These are phyloP conservation scores for Fusarium foetens DNA, from an alignment of 2,329 filamentous ascomycete species.

Conservation along the genomic window DNA sequence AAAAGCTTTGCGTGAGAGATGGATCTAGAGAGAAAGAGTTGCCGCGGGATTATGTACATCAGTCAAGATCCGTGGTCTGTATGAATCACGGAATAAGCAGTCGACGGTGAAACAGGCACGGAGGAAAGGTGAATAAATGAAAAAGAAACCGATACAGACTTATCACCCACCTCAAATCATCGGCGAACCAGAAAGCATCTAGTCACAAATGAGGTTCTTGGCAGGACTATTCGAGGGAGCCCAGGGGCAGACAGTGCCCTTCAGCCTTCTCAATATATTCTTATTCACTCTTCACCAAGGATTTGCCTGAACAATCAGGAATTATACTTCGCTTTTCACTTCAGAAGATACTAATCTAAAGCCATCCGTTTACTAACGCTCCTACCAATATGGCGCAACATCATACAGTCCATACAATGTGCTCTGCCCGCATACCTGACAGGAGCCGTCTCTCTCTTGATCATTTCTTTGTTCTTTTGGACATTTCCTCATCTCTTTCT, in stretches of 20 bases:
- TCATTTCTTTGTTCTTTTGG: not conserved
- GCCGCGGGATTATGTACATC: rapidly evolving
- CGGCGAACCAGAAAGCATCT: not conserved
- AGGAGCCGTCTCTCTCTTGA: not conserved
- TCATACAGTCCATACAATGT: not conserved
- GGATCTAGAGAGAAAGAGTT: not conserved
- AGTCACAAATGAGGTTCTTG: not conserved
- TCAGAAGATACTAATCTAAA: too few species aligned
- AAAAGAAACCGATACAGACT: rapidly evolving
- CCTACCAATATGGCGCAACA: not conserved
- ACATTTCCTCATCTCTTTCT: not conserved
- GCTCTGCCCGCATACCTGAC: not conserved
- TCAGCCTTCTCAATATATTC: too few species aligned
- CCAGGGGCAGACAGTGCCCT: too few species aligned
- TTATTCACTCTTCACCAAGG: too few species aligned
- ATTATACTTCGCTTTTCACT: rapidly evolving
- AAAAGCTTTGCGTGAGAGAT: too few species aligned
- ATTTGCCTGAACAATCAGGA: rapidly evolving
- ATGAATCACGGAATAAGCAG: rapidly evolving
- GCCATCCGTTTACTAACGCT: rapidly evolving
- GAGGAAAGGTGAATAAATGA: rapidly evolving
- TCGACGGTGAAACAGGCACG: rapidly evolving
- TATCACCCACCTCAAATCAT: too few species aligned
- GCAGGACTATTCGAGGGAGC: too few species aligned
- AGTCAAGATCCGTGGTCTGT: rapidly evolving